Evolutionary conservation across 192 early-diverging fungal genomes (phyloP), one percentile per base, ranked within the genome.

Genomic region (Podila clonocystis): DNA sequence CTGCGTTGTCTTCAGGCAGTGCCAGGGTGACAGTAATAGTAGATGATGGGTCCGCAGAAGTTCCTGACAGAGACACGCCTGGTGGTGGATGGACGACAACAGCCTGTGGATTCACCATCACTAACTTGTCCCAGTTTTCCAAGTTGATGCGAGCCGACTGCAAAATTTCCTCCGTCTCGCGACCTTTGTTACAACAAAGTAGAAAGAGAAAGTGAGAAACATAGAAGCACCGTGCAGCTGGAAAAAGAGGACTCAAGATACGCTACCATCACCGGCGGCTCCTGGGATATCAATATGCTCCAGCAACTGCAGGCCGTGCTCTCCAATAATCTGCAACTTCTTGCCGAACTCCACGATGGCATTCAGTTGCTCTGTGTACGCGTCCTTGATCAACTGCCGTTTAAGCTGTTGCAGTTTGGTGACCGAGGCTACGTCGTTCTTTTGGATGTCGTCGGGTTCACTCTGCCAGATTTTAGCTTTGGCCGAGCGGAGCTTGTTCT

Each of bases 311-410:
- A 64, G 63, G 38, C 84, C 84, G 48, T 82, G 82, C 19, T 82
- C 80, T 24, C 72, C 70, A 69, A 85, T 83, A 50, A 85, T 82
- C n/a, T 82, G 75, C 67, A 83, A 59, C 65, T 83, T 82, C 62
- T 79, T 82, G 13, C 80, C 70, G 2, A 77, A 34, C 28, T 85
- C 84, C 30, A 85, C 57, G 12, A 72, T 73, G 12, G 80, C 75
- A 61, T 83, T 59, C 62, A 85, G 34, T 20, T 75, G 75, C n/a
- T 68, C 45, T 2, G 62, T 62, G 22, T 79, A 74, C 0, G 84
- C 80, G 3, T 67, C 76, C 67, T 80, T 85, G 31, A 85, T 80
- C 24, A 80, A 58, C 28, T 71, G 67, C n/a, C 84, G 80, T 59
- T 72, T 80, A 41, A 75, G 38, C 24, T 80, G 69, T 7, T 78